A percentile compares a stretch with the other conserved stretches of the same genome.
phyloP scores from a whole-genome alignment of 23 red algal genomes.

The Gracilaria vermiculophylla region DNA sequence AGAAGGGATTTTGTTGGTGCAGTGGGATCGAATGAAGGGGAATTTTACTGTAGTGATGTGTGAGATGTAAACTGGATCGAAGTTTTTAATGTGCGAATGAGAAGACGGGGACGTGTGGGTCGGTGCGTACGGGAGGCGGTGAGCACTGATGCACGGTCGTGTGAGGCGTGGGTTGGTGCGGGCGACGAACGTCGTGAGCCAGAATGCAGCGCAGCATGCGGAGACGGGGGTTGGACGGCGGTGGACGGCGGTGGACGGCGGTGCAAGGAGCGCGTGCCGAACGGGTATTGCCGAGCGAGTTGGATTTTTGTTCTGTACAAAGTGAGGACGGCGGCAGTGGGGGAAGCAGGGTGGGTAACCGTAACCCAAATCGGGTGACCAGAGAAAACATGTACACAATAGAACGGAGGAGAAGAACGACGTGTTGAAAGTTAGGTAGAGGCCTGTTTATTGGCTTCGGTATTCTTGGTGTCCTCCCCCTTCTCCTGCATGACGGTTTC shows the following conservation, averaged over 20 bases:
- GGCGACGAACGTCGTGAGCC: too few relatives aligned
- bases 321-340: not conserved
- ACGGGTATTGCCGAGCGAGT: not conserved
- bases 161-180: too few relatives aligned
- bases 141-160: not conserved
- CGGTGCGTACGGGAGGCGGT: not conserved
- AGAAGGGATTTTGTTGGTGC: not conserved
- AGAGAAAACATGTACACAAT: too few relatives aligned
- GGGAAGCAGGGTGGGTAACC: too few relatives aligned
- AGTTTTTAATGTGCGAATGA: not conserved
- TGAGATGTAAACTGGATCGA: not conserved
- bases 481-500: conserved; percentile 73
- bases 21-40: not conserved
- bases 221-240: not conserved
- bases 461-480: conserved; percentile 61
- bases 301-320: not conserved
- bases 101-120: not conserved
- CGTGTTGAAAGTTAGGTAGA: not conserved
- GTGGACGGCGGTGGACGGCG: not conserved
- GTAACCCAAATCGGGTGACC: too few relatives aligned
- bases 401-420: not conserved
- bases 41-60: not conserved
- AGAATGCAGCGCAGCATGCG: too few relatives aligned
- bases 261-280: not conserved
- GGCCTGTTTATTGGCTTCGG: conserved; percentile 4